phyloP scores from a whole-genome alignment of 352 stramenopile species.

The Phytophthora idaei region DNA sequence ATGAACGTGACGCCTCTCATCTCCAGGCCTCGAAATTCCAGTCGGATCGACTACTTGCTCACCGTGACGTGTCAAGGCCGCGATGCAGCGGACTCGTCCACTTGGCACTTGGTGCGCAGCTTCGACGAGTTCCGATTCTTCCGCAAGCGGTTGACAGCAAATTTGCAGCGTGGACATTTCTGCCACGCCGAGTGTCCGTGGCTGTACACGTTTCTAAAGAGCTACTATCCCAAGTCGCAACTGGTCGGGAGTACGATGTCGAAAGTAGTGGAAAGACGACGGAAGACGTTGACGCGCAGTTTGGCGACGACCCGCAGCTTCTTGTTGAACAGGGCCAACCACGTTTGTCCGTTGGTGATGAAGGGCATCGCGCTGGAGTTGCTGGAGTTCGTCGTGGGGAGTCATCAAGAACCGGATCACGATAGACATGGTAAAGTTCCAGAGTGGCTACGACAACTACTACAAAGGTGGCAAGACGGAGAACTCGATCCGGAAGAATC shows the following conservation, averaged over 20 bases:
- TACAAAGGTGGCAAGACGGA: slow-evolving; percentile 35
- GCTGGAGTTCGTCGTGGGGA: slow-evolving; percentile 39
- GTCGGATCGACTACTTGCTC: slow-evolving; percentile 39
- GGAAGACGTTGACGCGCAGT: slow-evolving; percentile 46
- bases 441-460: slow-evolving; percentile 20
- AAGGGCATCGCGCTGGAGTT: slow-evolving; percentile 35
- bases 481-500: slow-evolving; percentile 27
- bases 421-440: slow-evolving; percentile 24
- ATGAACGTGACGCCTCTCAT: slow-evolving; percentile 34
- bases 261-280: slow-evolving; percentile 39
- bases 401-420: slow-evolving; percentile 7
- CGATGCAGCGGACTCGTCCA: slow-evolving; percentile 15
- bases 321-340: slow-evolving; percentile 44
- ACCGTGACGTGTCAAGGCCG: slow-evolving; percentile 26
- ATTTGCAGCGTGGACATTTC: slow-evolving; percentile 47
- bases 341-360: slow-evolving; percentile 38
- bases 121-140: slow-evolving; percentile 56
- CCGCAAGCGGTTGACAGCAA: slow-evolving; percentile 38
- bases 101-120: slow-evolving; percentile 43
- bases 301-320: slow-evolving; percentile 45
- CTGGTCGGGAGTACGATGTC: slow-evolving; percentile 35
- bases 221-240: slow-evolving; percentile 51
- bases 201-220: slow-evolving; percentile 56
- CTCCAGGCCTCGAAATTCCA: slow-evolving; percentile 14
- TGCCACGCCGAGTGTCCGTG: slow-evolving; percentile 57